Evolutionary conservation across 2,329 filamentous ascomycete species (phyloP).

Genomic region (Coccinonectria pachysandricola): DNA sequence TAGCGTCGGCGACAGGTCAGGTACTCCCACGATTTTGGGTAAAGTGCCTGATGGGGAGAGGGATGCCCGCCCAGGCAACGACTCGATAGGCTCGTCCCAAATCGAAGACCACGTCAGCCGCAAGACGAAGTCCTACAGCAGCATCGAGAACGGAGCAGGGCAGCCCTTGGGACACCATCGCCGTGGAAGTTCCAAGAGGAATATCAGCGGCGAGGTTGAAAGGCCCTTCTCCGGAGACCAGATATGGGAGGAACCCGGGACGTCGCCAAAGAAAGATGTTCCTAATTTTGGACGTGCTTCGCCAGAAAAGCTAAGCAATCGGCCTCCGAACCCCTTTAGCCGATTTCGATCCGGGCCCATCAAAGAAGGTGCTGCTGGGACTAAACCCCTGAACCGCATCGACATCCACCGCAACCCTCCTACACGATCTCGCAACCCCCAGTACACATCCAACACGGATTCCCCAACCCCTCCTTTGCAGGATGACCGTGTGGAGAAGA

Average conservation of each 20-base stretch:
- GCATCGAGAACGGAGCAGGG: conserved; percentile 25
- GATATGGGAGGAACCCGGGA: conserved; percentile 82
- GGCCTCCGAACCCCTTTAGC: conserved; percentile 23
- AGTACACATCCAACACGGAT: conserved; percentile 60
- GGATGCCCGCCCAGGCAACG: conserved; percentile 23
- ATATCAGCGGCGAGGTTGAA: conserved; percentile 58
- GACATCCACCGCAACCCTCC: conserved; percentile 82
- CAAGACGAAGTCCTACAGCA: conserved; percentile 31
- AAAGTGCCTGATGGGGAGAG: conserved; percentile 41
- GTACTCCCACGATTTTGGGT: conserved; percentile 37
- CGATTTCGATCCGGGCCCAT: conserved; percentile 30
- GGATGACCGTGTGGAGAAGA: conserved; percentile 44
- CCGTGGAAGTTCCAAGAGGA: conserved; percentile 57
- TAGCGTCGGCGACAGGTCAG: conserved; percentile 38
- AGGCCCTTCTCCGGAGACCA: conserved; percentile 64
- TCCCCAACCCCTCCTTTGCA: conserved; percentile 18
- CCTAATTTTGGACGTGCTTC: conserved; percentile 19
- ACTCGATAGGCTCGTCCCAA: conserved; percentile 15
- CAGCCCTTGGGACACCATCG: conserved; percentile 35
- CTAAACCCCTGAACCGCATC: conserved; percentile 37
- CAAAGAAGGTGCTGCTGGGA: conserved; percentile 26
- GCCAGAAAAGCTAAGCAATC: conserved; percentile 21
- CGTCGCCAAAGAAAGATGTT: conserved; percentile 9
- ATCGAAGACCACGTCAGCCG: conserved; percentile 10
- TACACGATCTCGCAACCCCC: conserved; percentile 69